phyloP scores from a whole-genome alignment of 257 asterid species.

The Solanum sitiens region DNA sequence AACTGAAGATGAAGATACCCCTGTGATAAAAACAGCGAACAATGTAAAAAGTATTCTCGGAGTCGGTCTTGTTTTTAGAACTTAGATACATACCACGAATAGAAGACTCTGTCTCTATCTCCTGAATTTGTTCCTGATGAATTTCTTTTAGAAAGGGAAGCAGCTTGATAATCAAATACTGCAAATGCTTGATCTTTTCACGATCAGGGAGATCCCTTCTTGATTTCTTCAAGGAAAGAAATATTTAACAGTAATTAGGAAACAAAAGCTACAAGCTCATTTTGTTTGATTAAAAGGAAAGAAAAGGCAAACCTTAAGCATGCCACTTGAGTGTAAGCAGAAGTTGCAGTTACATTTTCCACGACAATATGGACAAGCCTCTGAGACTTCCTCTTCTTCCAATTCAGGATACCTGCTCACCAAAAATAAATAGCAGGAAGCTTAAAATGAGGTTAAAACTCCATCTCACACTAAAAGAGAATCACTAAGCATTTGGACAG shows the following conservation, averaged over 20 bases:
- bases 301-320: constrained; percentile 38
- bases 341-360: constrained; percentile 75
- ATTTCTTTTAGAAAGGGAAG: constrained; percentile 55
- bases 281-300: constrained; percentile 2
- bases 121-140: constrained; percentile 58
- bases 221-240: constrained; percentile 34
- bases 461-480: not conserved
- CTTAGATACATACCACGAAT: constrained; percentile 36
- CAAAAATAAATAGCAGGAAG: not conserved
- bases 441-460: not conserved
- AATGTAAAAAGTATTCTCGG: not conserved
- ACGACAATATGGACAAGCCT: constrained; percentile 68
- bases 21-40: constrained; percentile 22
- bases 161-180: constrained; percentile 41
- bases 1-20: constrained; percentile 33
- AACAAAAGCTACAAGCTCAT: not conserved
- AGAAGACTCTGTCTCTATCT: constrained; percentile 46
- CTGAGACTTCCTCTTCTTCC: constrained; percentile 49
- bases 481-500: not conserved
- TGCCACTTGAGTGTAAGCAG: constrained; percentile 60
- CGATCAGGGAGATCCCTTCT: constrained; percentile 35
- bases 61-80: not conserved
- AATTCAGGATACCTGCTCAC: constrained; percentile 56
- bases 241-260: constrained; percentile 11
- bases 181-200: constrained; percentile 56